Conservation (phyloP, 768 basidiomycete species). For the Hericium rajendrae region DNA sequence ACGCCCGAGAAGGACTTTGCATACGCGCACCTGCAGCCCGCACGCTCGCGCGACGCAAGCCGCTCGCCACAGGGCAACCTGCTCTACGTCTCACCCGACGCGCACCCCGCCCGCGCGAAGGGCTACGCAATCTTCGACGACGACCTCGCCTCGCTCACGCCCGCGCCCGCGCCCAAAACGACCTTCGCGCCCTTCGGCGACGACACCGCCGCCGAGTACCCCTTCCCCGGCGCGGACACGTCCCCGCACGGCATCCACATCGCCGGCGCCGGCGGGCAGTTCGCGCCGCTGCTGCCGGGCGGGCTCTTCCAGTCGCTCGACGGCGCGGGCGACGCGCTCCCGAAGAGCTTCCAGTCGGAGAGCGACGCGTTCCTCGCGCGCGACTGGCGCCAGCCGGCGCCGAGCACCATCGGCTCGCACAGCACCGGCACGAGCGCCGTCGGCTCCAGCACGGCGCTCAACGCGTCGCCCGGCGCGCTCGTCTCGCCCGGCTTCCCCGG, state of each 20-base stretch:
- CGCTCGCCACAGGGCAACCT: conserved; percentile 5
- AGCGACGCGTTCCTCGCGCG: conserved; percentile 41
- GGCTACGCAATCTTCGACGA: conserved; percentile 34
- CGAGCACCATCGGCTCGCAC: conserved; percentile 13
- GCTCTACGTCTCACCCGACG: conserved; percentile 1
- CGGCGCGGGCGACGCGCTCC: conserved; percentile 20
- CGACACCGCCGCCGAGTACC: conserved; percentile 18
- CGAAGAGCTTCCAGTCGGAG: conserved; percentile 43
- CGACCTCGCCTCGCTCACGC: conserved; percentile 24
- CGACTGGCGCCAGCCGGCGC: conserved; percentile 34
- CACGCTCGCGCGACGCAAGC: conserved; percentile 10
- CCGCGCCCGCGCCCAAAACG: conserved; percentile 14
- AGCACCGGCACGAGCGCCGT: conserved; percentile 8
- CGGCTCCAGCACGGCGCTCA: conserved; percentile 18
- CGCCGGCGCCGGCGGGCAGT: no score
- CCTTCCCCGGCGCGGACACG: no score
- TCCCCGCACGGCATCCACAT: no score
- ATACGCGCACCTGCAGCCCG: neutral
- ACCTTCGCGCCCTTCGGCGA: conserved; percentile 52
- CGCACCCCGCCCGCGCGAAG: conserved; percentile 21
- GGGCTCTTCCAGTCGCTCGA: conserved; percentile 49
- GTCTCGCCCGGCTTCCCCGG: no score
- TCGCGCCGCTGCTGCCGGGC: conserved; percentile 42
- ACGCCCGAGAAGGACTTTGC: no score
- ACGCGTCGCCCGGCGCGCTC: conserved; percentile 34